These are phyloP conservation scores for Gossypium lobatum DNA, from an alignment of 441 rosid species.

Conservation along the genomic window DNA sequence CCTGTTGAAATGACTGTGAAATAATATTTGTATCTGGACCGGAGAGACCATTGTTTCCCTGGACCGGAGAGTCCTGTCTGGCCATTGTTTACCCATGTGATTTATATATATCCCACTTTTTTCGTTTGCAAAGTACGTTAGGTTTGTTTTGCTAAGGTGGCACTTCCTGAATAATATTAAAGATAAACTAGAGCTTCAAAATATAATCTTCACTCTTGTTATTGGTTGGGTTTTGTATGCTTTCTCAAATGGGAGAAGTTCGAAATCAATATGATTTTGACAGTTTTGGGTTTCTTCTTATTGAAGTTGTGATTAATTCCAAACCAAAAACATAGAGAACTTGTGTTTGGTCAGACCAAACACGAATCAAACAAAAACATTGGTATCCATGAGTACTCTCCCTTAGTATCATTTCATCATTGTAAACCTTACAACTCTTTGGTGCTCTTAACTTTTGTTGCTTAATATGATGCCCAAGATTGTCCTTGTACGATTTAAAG, in stretches of 20 bases:
- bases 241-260: not conserved
- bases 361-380: not conserved
- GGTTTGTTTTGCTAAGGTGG: not conserved
- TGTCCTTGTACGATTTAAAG: not conserved
- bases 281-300: not conserved
- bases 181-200: not conserved
- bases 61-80: not conserved
- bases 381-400: not conserved
- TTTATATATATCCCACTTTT: not conserved
- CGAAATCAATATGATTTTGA: not conserved
- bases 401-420: not conserved
- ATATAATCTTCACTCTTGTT: not conserved
- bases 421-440: not conserved
- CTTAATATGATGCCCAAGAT: not conserved
- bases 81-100: not conserved
- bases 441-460: not conserved
- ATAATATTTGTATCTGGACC: not conserved
- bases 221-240: not conserved
- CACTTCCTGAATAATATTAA: not conserved
- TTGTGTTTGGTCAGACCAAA: not conserved
- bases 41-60: not conserved
- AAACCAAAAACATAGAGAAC: not conserved
- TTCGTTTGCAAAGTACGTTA: not conserved
- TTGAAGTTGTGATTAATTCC: not conserved
- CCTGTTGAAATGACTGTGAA: not conserved